Evolutionary conservation across 352 stramenopile genomes (phyloP).

Genomic region (Aphanomyces euteiches): DNA sequence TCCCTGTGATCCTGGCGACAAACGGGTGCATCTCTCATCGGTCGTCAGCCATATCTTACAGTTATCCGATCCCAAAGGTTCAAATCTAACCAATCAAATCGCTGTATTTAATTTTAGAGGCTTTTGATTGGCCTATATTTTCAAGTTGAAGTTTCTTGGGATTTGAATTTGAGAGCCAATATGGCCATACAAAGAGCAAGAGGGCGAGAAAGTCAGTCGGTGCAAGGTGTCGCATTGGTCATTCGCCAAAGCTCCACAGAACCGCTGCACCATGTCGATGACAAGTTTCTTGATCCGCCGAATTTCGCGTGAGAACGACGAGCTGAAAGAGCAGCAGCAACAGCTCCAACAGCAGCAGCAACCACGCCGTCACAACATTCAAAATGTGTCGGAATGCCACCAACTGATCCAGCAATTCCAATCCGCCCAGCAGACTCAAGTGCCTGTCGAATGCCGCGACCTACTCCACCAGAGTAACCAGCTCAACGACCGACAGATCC

Average conservation of each 20-base stretch:
- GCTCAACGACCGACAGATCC: not conserved
- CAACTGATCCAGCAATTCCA: not conserved
- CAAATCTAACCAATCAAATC: too few relatives aligned
- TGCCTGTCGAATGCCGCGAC: slow-evolving; percentile 1
- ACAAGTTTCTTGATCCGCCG: slow-evolving; percentile 25
- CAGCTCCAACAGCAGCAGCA: not conserved
- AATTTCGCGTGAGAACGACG: slow-evolving; percentile 26
- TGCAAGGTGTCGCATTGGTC: not conserved
- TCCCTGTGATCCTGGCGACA: too few relatives aligned
- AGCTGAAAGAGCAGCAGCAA: not conserved
- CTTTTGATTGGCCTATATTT: too few relatives aligned
- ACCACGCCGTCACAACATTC: not conserved
- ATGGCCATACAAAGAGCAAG: too few relatives aligned
- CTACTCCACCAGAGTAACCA: not conserved
- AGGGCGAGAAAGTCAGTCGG: not conserved
- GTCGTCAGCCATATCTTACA: too few relatives aligned
- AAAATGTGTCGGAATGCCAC: not conserved
- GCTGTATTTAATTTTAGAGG: too few relatives aligned
- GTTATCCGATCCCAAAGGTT: too few relatives aligned
- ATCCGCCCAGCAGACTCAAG: not conserved
- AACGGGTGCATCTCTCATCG: too few relatives aligned
- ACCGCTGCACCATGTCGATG: slow-evolving; percentile 9
- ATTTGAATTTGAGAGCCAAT: too few relatives aligned
- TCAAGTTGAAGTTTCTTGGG: not conserved
- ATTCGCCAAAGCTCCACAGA: not conserved